These are phyloP conservation scores for Acer campestre DNA, from an alignment of 345 rosid genomes.

Conservation along the genomic window DNA sequence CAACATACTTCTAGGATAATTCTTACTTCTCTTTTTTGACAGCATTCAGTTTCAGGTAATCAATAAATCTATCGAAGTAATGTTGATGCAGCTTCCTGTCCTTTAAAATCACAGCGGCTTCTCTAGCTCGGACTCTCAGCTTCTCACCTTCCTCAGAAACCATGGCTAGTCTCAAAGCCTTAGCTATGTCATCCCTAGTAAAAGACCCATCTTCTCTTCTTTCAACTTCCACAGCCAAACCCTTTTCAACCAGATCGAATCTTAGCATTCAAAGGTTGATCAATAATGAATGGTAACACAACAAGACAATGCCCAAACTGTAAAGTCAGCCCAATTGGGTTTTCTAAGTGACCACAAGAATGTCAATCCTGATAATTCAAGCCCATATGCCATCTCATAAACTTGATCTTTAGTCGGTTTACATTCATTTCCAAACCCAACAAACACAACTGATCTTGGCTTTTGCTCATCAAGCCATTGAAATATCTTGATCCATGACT, in stretches of 20 bases:
- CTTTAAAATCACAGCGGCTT: constrained; percentile 10
- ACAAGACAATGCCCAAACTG: constrained; percentile 27
- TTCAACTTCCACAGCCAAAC: constrained; percentile 24
- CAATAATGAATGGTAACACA: constrained; percentile 17
- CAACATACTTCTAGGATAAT: no score
- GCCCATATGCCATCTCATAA: neutral
- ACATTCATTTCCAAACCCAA: neutral
- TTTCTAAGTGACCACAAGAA: no score
- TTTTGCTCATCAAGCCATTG: constrained; percentile 6
- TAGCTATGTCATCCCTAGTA: constrained; percentile 14
- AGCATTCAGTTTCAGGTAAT: constrained; percentile 10
- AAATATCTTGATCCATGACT: neutral
- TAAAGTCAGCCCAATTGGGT: no score
- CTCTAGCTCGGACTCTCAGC: constrained; percentile 1
- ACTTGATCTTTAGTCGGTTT: neutral
- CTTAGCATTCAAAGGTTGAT: constrained; percentile 27
- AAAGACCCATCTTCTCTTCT: constrained; percentile 29
- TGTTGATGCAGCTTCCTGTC: constrained; percentile 18
- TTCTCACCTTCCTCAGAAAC: constrained; percentile 23
- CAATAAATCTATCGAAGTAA: constrained; percentile 17
- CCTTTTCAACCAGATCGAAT: constrained; percentile 28
- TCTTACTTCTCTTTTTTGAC: no score
- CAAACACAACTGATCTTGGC: neutral
- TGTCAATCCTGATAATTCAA: neutral
- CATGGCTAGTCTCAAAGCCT: constrained; percentile 23